Evolutionary conservation across 2,329 filamentous ascomycete genomes (phyloP).

Genomic region (Ilyonectria destructans): DNA sequence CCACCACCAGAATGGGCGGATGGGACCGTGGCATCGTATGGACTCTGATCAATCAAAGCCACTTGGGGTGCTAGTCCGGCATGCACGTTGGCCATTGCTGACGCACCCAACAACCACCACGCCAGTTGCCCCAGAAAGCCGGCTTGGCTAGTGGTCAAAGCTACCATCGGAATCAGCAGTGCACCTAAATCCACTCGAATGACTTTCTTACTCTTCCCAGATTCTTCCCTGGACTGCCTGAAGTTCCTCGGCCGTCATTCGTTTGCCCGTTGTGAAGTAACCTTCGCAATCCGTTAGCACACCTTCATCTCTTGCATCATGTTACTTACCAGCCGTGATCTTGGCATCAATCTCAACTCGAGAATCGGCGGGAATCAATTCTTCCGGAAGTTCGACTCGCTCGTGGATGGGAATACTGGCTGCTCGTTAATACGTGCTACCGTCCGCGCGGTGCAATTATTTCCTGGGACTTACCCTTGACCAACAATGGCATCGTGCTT

Average conservation of each 20-base stretch:
- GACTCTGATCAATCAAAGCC: conserved; percentile 43
- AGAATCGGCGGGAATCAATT: conserved; percentile 94
- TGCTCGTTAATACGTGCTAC: conserved; percentile 32
- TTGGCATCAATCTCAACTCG: conserved; percentile 99
- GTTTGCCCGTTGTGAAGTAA: conserved; percentile 89
- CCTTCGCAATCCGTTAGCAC: conserved; percentile 59
- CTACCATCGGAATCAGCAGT: conserved; percentile 51
- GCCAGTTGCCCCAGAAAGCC: conserved; percentile 26
- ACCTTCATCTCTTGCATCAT: conserved; percentile 12
- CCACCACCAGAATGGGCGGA: conserved; percentile 33
- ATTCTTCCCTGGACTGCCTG: conserved; percentile 88
- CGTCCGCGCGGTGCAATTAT: conserved; percentile 7
- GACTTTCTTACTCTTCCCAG: conserved; percentile 81
- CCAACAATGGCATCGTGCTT: conserved; percentile 92
- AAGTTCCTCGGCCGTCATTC: conserved; percentile 90
- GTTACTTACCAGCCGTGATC: conserved; percentile 87
- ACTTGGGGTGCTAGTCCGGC: conserved; percentile 42
- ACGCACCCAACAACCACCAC: conserved; percentile 39
- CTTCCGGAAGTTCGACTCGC: conserved; percentile 91
- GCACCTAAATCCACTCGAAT: conserved; percentile 30
- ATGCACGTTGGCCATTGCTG: conserved; percentile 45
- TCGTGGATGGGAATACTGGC: conserved; percentile 86
- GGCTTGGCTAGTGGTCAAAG: conserved; percentile 58
- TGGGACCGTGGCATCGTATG: conserved; percentile 46
- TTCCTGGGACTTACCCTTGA: conserved; percentile 74